Base-by-base conservation (phyloP, 1,284 basidiomycete species). In the Fomitopsis palustris region DNA sequence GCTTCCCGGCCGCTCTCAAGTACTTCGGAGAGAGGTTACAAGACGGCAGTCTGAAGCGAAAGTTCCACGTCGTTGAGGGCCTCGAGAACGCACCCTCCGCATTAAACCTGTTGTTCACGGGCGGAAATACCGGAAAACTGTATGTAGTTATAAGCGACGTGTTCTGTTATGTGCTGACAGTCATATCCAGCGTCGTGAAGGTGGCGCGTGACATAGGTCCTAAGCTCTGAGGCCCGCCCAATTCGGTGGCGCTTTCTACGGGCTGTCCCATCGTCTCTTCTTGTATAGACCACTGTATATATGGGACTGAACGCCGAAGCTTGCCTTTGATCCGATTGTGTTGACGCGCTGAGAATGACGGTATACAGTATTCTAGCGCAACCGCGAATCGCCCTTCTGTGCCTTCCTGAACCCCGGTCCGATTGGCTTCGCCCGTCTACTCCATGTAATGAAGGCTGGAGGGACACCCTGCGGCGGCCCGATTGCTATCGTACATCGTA, bases 111-210 rank as follows among this genome's bases (percentile, higher is more conserved):
- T 77, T 96, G 33, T 95, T 87, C 74, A 82, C 74, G 1, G 93
- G 93, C n/a, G 86, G 81, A 31, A 95, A 95, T 69, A 87, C 81
- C 0, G 93, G 93, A 35, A 95, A 96, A 76, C 74, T 93, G 86
- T 90, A 67, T 67, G 90, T 83, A 1, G 7, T 27, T n/a, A 12
- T 43, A 8, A 5, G 7, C 9, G 5, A 23, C 52, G 8, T 49
- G 21, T 21, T 31, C 25, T 17, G 43, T 4, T 37, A 19, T 31
- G 33, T 29, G n/a, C 42, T 55, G 17, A 37, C 27, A 25, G 27
- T 19, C 17, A 9, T 7, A 52, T 57, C 37, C 35, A 65, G 65
- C 10, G 61, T 66, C 37, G 66, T 67, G n/a, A 63, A 64, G 49
- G 62, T 67, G 16, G 58, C 60, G 19, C 56, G 60, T 31, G 21